phyloP scores from a whole-genome alignment of 2,329 filamentous ascomycete genomes.

The Lasiodiplodia citricola region DNA sequence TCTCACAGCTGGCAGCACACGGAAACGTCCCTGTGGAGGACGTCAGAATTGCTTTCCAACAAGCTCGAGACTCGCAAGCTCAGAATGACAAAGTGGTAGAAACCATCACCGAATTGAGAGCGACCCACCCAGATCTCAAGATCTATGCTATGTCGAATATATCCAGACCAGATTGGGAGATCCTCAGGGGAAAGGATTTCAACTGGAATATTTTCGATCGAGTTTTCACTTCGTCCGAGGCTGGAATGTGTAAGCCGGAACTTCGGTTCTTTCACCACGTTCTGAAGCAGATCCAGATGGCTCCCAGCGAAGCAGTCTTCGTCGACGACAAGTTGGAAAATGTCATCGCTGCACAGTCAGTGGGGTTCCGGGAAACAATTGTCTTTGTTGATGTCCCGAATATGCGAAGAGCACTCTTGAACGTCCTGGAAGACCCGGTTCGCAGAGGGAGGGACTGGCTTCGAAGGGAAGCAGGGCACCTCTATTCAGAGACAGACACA shows the following conservation, averaged over 20 bases:
- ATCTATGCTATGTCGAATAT: constrained; percentile 44
- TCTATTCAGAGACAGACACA: constrained; percentile 32
- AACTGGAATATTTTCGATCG: constrained; percentile 43
- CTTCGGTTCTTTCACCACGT: constrained; percentile 41
- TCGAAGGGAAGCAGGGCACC: constrained; percentile 29
- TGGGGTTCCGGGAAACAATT: constrained; percentile 38
- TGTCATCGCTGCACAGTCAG: constrained; percentile 32
- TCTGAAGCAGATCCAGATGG: constrained; percentile 31
- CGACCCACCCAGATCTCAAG: constrained; percentile 29
- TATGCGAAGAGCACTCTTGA: constrained; percentile 29
- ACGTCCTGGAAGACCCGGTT: constrained; percentile 33
- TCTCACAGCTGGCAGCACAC: constrained; percentile 30
- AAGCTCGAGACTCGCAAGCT: constrained; percentile 37
- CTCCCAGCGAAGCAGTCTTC: constrained; percentile 33
- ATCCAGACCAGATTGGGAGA: constrained; percentile 35
- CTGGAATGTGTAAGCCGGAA: constrained; percentile 45
- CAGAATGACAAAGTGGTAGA: constrained; percentile 33
- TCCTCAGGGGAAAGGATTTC: constrained; percentile 33
- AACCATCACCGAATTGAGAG: constrained; percentile 32
- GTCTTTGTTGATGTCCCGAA: constrained; percentile 30
- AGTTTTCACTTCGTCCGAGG: constrained; percentile 41
- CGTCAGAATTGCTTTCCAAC: constrained; percentile 37
- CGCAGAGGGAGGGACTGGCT: constrained; percentile 32
- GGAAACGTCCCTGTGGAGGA: constrained; percentile 33
- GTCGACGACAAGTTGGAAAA: constrained; percentile 41